Base-by-base conservation (phyloP, 345 rosid genomes). In the Syzygium aromaticum region DNA sequence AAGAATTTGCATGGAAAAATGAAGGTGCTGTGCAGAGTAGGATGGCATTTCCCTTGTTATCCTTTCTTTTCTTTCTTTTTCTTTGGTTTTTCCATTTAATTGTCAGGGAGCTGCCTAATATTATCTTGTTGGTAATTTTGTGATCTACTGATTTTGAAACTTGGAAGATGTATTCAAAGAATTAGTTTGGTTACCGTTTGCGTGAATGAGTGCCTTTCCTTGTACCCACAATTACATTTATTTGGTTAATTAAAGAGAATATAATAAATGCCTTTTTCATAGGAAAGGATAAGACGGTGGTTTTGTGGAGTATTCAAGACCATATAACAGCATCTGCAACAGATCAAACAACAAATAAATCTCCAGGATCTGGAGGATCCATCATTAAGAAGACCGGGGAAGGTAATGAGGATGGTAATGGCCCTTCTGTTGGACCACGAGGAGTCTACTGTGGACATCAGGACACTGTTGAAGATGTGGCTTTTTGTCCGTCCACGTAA, bases 251-350 rank as follows among this genome's bases (percentile, higher is more conserved):
- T 51, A 11, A 10, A 15, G 21, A n/a, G 43, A n/a, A 57, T 64
- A 13, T 30, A 22, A 38, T 51, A 22, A 59, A 88, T 86, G 22
- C 73, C 52, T 85, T 25, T 88, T 89, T 86, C 85, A 85, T 88
- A 98, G 99, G 99, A 89, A 96, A 98, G 95, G 99, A 96, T 88
- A 96, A 94, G 89, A 90, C 96, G 5, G 99, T 98, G 89, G 98
- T 96, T 88, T 87, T 95, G 88, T 98, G 99, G 99, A 98, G 99
- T 86, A 96, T 98, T 91, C 98, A 98, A 90, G 99, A 98, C 93
- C 99, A 98, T 89, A 93, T 98, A 89, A 93, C 98, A 38, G 84
- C 96, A 23, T 87, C 94, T 33, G 94, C 95, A 51, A 85, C 95
- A 84, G 96, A 96, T 87, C 92, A 96, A 86, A 87, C 92, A n/a